These are phyloP conservation scores for Paxillus rubicundulus DNA, from an alignment of 768 basidiomycete species.

Conservation along the genomic window DNA sequence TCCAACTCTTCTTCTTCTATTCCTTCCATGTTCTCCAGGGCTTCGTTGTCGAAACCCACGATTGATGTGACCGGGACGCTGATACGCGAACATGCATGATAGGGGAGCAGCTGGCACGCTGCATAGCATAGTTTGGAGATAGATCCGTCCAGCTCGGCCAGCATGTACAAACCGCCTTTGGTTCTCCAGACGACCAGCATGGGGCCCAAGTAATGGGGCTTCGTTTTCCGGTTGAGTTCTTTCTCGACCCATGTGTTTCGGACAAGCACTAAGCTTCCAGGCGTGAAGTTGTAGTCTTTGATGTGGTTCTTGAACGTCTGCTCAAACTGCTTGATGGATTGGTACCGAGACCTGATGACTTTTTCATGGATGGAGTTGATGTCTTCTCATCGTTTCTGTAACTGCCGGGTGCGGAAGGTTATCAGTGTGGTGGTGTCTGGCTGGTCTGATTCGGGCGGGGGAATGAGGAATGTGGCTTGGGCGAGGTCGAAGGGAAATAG, in stretches of 20 bases:
- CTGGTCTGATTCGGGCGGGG: neutral
- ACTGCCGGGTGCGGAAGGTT: neutral
- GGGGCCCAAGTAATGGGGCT: constrained; percentile 25
- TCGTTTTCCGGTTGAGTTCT: constrained; percentile 22
- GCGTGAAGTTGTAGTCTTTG: neutral
- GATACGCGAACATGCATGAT: neutral
- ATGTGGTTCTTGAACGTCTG: neutral
- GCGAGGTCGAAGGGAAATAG: constrained; percentile 30
- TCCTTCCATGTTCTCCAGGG: neutral
- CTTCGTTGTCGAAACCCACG: neutral
- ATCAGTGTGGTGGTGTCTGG: neutral
- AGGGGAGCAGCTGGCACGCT: constrained; percentile 22
- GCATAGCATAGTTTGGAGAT: constrained; percentile 12
- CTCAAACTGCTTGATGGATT: too few species aligned
- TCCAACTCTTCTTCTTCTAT: too few species aligned
- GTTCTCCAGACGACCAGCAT: constrained; percentile 22
- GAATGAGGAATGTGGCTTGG: constrained; percentile 21
- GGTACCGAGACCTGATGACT: too few species aligned
- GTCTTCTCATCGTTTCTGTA: neutral
- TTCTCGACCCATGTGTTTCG: neutral
- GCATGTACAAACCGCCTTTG: constrained; percentile 22
- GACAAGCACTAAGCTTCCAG: neutral
- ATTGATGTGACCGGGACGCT: neutral
- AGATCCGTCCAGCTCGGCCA: constrained; percentile 26
- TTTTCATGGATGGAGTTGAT: too few species aligned